phyloP scores from a whole-genome alignment of 108 stramenopile genomes.

The Skeletonema potamos region DNA sequence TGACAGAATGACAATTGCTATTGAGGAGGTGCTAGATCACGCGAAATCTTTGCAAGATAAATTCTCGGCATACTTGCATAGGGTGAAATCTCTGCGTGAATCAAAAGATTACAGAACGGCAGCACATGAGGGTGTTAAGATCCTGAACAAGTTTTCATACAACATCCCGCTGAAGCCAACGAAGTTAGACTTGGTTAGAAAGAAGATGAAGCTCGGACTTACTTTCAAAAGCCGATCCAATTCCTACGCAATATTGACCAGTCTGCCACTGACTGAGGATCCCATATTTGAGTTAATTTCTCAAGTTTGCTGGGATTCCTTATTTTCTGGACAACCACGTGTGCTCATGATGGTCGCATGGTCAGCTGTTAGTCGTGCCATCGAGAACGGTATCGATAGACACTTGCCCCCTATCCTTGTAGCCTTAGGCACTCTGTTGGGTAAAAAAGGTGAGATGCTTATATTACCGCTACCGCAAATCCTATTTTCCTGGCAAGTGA shows the following conservation, averaged over 20 bases:
- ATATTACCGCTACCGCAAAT: neutral
- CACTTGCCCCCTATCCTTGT: slow-evolving; percentile 18
- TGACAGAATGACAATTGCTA: neutral
- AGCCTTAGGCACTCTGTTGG: slow-evolving; percentile 2
- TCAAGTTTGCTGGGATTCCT: neutral
- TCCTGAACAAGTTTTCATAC: slow-evolving; percentile 11
- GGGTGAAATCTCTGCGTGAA: neutral
- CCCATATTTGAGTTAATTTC: slow-evolving; percentile 17
- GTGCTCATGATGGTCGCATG: slow-evolving; percentile 7
- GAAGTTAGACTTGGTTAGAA: neutral
- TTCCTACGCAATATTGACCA: neutral
- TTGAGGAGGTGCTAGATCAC: slow-evolving; percentile 19
- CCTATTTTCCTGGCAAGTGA: neutral
- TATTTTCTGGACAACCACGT: slow-evolving; percentile 7
- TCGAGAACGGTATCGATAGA: slow-evolving; percentile 14
- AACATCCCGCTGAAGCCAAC: slow-evolving; percentile 4
- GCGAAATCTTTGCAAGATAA: slow-evolving; percentile 22
- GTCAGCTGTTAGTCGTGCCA: slow-evolving; percentile 14
- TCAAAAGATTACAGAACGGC: slow-evolving; percentile 8
- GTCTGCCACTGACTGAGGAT: neutral
- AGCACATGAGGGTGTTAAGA: slow-evolving; percentile 11
- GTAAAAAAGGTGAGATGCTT: slow-evolving; percentile 4
- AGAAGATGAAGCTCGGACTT: slow-evolving; percentile 11
- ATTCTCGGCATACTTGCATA: slow-evolving; percentile 3
- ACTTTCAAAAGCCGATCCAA: slow-evolving; percentile 7